Evolutionary conservation across 2,329 filamentous ascomycete genomes (phyloP).

Genomic region (Diplodia seriata): DNA sequence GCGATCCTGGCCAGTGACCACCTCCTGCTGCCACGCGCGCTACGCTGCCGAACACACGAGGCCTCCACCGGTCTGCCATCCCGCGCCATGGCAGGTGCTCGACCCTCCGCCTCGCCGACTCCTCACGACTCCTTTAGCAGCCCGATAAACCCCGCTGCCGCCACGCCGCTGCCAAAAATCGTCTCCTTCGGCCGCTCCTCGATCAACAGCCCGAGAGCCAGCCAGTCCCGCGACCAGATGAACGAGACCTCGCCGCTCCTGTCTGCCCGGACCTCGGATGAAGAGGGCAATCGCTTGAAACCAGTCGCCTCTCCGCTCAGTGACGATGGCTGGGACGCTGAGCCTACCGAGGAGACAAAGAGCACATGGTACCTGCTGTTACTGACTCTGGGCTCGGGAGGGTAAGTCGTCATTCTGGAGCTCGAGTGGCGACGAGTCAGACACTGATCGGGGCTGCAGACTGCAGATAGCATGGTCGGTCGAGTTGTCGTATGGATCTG

Average conservation of each 20-base stretch:
- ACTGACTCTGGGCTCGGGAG: conserved; percentile 84
- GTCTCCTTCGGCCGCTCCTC: conserved; percentile 47
- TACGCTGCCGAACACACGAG: conserved; percentile 11
- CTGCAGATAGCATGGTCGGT: conserved; percentile 96
- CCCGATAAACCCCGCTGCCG: conserved; percentile 35
- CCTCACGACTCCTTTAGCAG: neutral
- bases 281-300: conserved; percentile 45
- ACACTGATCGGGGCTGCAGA: conserved; percentile 48
- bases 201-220: conserved; percentile 9
- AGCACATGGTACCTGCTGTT: conserved; percentile 85
- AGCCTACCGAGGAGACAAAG: conserved; percentile 70
- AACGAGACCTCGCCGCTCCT: conserved; percentile 48
- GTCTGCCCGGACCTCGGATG: conserved; percentile 41
- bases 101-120: neutral
- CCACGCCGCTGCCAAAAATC: conserved; percentile 43
- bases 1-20: conserved; percentile 20
- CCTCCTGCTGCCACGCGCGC: neutral
- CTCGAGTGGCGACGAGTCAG: neutral
- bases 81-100: conserved; percentile 21
- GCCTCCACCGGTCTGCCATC: conserved; percentile 5
- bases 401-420: conserved; percentile 49
- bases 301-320: conserved; percentile 42
- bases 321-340: conserved; percentile 52
- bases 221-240: conserved; percentile 38
- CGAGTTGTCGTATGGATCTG: conserved; percentile 89